A percentile compares a stretch with the other conserved stretches of the same genome.
phyloP scores from a whole-genome alignment of 441 rosid genomes.

The Theobroma grandiflorum region DNA sequence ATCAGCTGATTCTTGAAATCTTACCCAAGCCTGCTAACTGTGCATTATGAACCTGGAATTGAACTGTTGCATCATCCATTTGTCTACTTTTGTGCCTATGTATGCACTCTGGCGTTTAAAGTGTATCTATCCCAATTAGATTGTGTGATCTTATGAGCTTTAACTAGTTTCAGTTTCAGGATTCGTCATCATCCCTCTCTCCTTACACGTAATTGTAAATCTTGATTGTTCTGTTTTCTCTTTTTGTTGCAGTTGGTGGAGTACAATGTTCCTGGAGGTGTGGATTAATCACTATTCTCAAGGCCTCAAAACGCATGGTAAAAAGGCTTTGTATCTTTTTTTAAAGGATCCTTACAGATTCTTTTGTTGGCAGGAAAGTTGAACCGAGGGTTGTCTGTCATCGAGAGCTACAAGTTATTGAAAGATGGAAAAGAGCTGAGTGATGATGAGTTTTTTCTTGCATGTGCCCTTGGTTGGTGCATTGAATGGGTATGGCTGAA shows the following conservation, averaged over 20 bases:
- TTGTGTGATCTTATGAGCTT: not conserved
- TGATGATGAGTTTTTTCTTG: conserved; percentile 69
- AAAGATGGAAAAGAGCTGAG: conserved; percentile 68
- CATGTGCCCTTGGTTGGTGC: conserved; percentile 90
- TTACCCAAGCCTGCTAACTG: not conserved
- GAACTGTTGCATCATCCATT: not conserved
- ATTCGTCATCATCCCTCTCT: not conserved
- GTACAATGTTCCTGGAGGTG: conserved; percentile 92
- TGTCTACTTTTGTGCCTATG: too few species aligned
- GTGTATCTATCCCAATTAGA: not conserved
- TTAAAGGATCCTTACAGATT: not conserved
- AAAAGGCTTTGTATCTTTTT: not conserved
- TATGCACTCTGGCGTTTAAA: not conserved
- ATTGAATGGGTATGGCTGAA: conserved; percentile 74
- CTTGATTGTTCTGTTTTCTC: not conserved
- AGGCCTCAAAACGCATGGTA: not conserved
- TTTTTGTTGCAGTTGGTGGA: conserved; percentile 71
- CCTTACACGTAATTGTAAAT: not conserved
- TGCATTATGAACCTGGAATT: not conserved
- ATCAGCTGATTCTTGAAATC: not conserved
- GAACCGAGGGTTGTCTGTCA: conserved; percentile 81
- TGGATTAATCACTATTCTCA: not conserved
- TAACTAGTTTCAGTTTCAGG: not conserved
- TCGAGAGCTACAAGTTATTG: conserved; percentile 76
- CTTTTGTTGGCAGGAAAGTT: conserved; percentile 60